These are phyloP conservation scores for Tagetes erecta DNA, from an alignment of 129 eudicot genomes.

Conservation along the genomic window DNA sequence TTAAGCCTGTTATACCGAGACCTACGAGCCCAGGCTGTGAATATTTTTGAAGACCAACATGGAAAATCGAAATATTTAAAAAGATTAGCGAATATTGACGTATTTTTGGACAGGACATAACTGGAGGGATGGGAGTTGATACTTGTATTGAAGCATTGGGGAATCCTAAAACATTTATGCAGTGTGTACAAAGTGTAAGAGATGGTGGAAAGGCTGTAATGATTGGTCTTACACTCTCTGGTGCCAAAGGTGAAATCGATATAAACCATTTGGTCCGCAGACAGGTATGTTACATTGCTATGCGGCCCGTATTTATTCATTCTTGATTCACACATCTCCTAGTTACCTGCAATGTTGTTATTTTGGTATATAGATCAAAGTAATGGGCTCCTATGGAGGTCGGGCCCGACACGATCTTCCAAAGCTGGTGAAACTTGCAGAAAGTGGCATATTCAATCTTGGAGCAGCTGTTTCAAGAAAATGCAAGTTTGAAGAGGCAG, in stretches of 20 bases:
- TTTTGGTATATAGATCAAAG: slow-evolving; percentile 61
- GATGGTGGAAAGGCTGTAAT: slow-evolving; percentile 99
- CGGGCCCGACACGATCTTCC: slow-evolving; percentile 98
- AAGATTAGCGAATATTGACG: not conserved
- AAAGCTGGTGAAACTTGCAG: slow-evolving; percentile 82
- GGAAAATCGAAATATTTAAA: not conserved
- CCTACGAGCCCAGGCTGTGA: not conserved
- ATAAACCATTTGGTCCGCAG: slow-evolving; percentile 97
- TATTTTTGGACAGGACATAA: slow-evolving; percentile 64
- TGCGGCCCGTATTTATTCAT: not conserved
- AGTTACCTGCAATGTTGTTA: not conserved
- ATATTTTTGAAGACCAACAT: not conserved
- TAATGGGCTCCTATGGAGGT: slow-evolving; percentile 93
- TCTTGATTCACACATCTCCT: not conserved
- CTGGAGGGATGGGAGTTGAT: slow-evolving; percentile 96
- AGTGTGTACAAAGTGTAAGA: slow-evolving; percentile 84
- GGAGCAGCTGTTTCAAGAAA: slow-evolving; percentile 83
- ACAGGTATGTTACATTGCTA: slow-evolving; percentile 51
- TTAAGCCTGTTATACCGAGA: not conserved
- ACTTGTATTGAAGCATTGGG: slow-evolving; percentile 91
- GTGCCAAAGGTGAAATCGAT: slow-evolving; percentile 91
- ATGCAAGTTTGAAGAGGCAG: slow-evolving; percentile 78
- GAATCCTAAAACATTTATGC: slow-evolving; percentile 77
- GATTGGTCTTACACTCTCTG: slow-evolving; percentile 89
- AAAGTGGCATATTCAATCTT: slow-evolving; percentile 78